Base-by-base conservation (phyloP, 2,329 filamentous ascomycete genomes). In the Trichophaea hybrida region DNA sequence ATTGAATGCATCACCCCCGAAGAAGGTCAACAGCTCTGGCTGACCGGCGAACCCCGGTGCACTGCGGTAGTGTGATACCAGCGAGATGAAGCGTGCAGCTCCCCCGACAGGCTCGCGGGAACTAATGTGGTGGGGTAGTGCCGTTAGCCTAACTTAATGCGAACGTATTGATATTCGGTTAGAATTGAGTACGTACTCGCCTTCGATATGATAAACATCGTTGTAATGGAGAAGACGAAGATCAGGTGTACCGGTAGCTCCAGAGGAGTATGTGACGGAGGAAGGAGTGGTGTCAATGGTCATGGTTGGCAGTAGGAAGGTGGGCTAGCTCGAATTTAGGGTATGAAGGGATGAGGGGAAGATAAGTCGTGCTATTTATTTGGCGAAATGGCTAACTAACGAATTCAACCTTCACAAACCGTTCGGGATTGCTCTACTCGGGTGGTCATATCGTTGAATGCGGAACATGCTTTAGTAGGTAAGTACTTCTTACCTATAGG, bases 1-100 rank as follows among this genome's bases (percentile, higher is more conserved):
- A 70, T 95, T 95, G 73, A 93, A 96, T 7, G 85, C 88, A 77
- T 95, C 90, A 40, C 89, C 89, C 2, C 88, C 94, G 73, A 95
- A 96, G 66, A 94, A 78, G 1, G 87, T 90, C 55, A 94, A 70
- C 3, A 88, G 73, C 43, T 79, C 75, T 1, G 87, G 75, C 69
- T 87, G 83, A 15, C 74, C 80, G 53, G 76, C 71, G 70, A 80
- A 93, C 54, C 75, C 75, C 17, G 66, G 60, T n/a, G 35, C 10
- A 1, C 79, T 72, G 55, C 82, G 81, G 70, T 95, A 95, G 71
- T 90, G 78, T 61, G 88, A 83, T 65, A 84, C 77, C 32, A 93
- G 74, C 2, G 83, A 84, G 70, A 93, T 83, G 73, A 96, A 95
- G 52, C 90, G 80, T 34, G 86, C 77, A 46, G 86, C 79, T 15